These are phyloP conservation scores for Aspergillus indologenus DNA, from an alignment of 495 filamentous ascomycete genomes.

Conservation along the genomic window DNA sequence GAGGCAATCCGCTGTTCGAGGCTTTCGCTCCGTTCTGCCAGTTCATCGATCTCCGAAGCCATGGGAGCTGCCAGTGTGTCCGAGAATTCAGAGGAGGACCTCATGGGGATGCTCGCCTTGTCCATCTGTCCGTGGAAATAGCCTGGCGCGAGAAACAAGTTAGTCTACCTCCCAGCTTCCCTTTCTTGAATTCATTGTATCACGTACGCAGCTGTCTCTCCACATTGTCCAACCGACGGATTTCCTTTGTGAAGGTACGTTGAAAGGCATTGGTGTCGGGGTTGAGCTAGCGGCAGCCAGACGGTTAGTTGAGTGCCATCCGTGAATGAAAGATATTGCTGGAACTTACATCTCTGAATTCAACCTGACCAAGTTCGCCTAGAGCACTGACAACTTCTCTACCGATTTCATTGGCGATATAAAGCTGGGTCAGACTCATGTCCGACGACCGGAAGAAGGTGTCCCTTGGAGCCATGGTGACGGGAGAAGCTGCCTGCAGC, in stretches of 20 bases:
- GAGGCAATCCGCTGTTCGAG: slow-evolving; percentile 88
- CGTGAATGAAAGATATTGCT: not conserved
- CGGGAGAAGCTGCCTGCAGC: slow-evolving; percentile 26
- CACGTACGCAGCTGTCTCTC: slow-evolving; percentile 90
- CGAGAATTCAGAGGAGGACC: slow-evolving; percentile 79
- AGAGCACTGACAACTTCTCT: slow-evolving; percentile 95
- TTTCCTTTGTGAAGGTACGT: slow-evolving; percentile 95
- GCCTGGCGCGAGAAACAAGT: slow-evolving; percentile 38
- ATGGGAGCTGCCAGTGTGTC: slow-evolving; percentile 82
- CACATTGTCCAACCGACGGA: slow-evolving; percentile 94
- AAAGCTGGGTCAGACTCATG: slow-evolving; percentile 99
- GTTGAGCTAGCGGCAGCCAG: slow-evolving; percentile 65
- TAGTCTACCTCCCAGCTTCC: slow-evolving; percentile 3
- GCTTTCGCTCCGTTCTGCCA: slow-evolving; percentile 85
- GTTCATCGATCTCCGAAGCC: slow-evolving; percentile 90
- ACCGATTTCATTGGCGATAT: slow-evolving; percentile 97
- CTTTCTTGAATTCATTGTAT: not conserved
- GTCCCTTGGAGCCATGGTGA: slow-evolving; percentile 62
- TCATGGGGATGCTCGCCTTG: slow-evolving; percentile 78
- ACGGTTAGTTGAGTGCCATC: slow-evolving; percentile 15
- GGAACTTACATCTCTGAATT: slow-evolving; percentile 88
- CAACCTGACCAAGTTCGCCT: slow-evolving; percentile 90
- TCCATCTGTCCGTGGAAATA: slow-evolving; percentile 96
- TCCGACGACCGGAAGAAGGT: slow-evolving; percentile 99
- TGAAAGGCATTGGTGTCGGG: slow-evolving; percentile 90